These are phyloP conservation scores for Gracilaria domingensis DNA, from an alignment of 23 red algal species.

Conservation along the genomic window DNA sequence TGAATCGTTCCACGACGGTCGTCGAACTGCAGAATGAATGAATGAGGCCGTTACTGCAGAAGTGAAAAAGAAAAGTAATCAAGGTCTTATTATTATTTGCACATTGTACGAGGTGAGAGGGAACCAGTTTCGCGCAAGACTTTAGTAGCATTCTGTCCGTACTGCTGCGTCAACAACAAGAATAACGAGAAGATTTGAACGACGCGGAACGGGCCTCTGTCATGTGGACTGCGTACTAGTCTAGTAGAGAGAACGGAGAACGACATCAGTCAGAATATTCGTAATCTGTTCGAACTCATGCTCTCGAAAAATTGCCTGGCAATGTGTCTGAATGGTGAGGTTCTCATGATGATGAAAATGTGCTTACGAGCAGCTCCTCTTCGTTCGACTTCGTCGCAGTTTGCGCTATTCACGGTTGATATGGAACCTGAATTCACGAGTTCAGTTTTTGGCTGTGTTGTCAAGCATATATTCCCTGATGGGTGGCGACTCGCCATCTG, in stretches of 20 bases:
- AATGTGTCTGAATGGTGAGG: no score
- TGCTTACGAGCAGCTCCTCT: no score
- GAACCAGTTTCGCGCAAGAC: neutral
- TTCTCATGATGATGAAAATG: no score
- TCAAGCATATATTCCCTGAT: neutral
- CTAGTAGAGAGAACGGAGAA: neutral
- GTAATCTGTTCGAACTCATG: no score
- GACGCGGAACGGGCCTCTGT: neutral
- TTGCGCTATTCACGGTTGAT: no score
- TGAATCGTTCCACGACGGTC: neutral
- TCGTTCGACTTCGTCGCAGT: no score
- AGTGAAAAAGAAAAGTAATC: neutral
- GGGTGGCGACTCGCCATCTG: neutral
- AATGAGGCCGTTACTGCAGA: no score
- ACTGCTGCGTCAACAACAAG: neutral
- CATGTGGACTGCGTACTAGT: no score
- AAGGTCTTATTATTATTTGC: neutral
- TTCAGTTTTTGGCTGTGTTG: slow-evolving; percentile 12
- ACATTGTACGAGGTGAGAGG: neutral
- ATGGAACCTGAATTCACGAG: neutral
- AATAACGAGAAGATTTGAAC: neutral
- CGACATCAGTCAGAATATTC: neutral
- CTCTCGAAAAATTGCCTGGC: no score
- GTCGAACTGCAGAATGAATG: neutral
- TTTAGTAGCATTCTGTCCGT: no score